Conservation (phyloP, 306 rosid species). For the Astragalus membranaceus region DNA sequence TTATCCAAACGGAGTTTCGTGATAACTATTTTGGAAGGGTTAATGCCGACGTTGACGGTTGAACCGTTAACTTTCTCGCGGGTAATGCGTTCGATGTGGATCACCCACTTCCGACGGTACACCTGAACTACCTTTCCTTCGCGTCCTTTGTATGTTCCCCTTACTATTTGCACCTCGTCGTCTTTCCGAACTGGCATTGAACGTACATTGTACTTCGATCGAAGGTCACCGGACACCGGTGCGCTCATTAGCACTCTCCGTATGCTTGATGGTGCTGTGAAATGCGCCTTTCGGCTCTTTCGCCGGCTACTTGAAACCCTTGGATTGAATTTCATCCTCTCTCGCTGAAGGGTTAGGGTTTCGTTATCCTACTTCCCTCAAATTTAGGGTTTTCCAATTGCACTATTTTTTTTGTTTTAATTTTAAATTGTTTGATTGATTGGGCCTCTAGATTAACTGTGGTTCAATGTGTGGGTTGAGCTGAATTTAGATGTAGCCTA, state of each 20-base stretch:
- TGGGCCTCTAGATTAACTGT: neutral
- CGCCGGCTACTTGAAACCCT: slow-evolving; percentile 91
- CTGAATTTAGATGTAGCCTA: too few relatives aligned
- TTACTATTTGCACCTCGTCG: slow-evolving; percentile 85
- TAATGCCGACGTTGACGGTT: slow-evolving; percentile 84
- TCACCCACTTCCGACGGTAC: slow-evolving; percentile 90
- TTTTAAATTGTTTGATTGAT: neutral
- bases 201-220: slow-evolving; percentile 80
- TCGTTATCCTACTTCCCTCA: too few relatives aligned
- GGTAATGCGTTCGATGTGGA: slow-evolving; percentile 90
- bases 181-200: slow-evolving; percentile 93
- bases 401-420: neutral
- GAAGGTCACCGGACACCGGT: slow-evolving; percentile 71
- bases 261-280: slow-evolving; percentile 90
- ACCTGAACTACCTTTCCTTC: slow-evolving; percentile 94
- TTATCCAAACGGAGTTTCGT: slow-evolving; percentile 83
- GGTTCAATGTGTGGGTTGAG: too few relatives aligned
- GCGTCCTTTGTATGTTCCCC: slow-evolving; percentile 90
- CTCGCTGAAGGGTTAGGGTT: neutral
- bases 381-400: neutral
- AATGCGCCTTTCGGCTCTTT: slow-evolving; percentile 92
- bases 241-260: slow-evolving; percentile 88
- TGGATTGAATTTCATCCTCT: slow-evolving; percentile 75
- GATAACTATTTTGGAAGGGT: slow-evolving; percentile 73
- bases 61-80: slow-evolving; percentile 94